These are phyloP conservation scores for Chimonanthus salicifolius DNA, from an alignment of 164 flowering plant genomes.

Conservation along the genomic window DNA sequence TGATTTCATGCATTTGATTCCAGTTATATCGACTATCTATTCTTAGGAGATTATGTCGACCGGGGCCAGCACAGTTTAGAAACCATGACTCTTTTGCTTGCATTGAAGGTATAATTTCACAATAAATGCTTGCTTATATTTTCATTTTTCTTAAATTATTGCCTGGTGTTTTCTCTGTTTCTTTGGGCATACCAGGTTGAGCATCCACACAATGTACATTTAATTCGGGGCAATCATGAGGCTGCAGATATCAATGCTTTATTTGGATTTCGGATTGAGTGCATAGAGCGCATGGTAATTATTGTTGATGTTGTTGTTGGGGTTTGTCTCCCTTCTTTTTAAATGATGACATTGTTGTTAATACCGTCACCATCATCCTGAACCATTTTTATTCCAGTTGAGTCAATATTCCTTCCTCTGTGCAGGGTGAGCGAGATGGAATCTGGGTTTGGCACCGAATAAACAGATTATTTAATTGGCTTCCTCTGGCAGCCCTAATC, in stretches of 20 bases:
- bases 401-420: conserved; percentile 10
- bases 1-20: conserved; percentile 17
- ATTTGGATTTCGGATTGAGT: conserved; percentile 98
- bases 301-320: neutral
- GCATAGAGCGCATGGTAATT: conserved; percentile 98
- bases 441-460: conserved; percentile 99
- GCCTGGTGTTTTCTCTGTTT: neutral
- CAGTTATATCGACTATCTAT: conserved; percentile 98
- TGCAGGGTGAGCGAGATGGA: conserved; percentile 99
- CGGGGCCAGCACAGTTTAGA: conserved; percentile 99
- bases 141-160: neutral
- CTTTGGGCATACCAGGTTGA: conserved; percentile 57
- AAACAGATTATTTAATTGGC: conserved; percentile 94
- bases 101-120: conserved; percentile 64
- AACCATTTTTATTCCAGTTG: neutral
- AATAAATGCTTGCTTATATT: neutral
- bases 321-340: neutral
- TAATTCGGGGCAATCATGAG: conserved; percentile 99
- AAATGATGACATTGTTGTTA: neutral
- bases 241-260: conserved; percentile 99
- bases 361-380: neutral
- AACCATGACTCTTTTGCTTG: conserved; percentile 84
- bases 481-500: conserved; percentile 94
- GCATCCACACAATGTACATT: conserved; percentile 80
- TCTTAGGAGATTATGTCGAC: conserved; percentile 99